A percentile compares a stretch with the other conserved stretches of the same genome.
Conservation (phyloP, 345 rosid genomes). For the Arabidopsis arenosa region DNA sequence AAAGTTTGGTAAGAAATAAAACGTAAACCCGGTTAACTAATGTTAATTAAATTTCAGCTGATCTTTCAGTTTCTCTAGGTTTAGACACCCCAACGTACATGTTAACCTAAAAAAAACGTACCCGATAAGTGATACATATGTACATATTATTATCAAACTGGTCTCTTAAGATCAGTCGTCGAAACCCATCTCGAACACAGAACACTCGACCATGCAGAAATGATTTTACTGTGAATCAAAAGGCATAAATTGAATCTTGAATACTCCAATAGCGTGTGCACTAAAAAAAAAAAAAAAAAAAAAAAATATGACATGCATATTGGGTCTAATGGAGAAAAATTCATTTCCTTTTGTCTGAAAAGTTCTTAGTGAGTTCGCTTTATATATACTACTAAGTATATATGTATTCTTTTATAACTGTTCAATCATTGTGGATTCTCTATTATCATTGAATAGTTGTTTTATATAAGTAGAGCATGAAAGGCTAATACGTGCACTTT, state of each 20-base stretch:
- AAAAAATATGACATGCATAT: background rate
- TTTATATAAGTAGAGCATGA: background rate
- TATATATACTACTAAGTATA: background rate
- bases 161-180: background rate
- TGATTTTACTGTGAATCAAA: background rate
- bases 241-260: background rate
- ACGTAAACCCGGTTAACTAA: too few species aligned
- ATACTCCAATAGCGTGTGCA: slow-evolving; percentile 21
- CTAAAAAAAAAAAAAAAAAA: background rate
- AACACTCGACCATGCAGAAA: background rate
- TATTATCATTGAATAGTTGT: background rate
- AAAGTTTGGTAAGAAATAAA: background rate
- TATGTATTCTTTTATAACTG: slow-evolving; percentile 8
- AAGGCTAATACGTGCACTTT: background rate
- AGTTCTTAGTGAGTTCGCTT: background rate
- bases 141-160: background rate
- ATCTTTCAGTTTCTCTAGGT: background rate
- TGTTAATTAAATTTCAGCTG: background rate
- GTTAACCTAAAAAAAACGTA: background rate
- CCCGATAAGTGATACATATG: too few species aligned
- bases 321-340: slow-evolving; percentile 16
- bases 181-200: background rate
- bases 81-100: background rate
- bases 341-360: slow-evolving; percentile 31
- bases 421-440: slow-evolving; percentile 26